Percentiles rank a stretch among this genome's conserved stretches.
Evolutionary conservation across 495 filamentous ascomycete genomes (phyloP).

Genomic region (Polyplosphaeria fusca): DNA sequence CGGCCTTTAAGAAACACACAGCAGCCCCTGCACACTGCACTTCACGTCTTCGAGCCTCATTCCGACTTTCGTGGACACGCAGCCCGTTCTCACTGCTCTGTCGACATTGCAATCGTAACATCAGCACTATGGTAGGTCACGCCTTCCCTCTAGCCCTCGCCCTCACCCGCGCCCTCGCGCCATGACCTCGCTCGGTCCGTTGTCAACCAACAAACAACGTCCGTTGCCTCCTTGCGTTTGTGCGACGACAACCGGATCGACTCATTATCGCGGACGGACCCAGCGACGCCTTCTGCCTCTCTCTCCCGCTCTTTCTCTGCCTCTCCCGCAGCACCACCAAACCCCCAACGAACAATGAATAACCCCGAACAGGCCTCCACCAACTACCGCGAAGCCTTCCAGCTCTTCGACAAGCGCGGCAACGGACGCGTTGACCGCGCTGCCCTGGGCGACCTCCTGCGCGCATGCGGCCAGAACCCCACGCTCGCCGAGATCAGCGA

Average conservation of each 20-base stretch:
- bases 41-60: no score
- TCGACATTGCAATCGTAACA: no score
- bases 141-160: no score
- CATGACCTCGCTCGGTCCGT: no score
- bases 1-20: neutral
- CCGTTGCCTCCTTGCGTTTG: no score
- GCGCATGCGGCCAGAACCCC: conserved; percentile 96
- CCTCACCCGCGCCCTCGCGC: no score
- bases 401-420: conserved; percentile 97
- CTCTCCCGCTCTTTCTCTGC: neutral
- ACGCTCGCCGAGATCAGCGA: conserved; percentile 88
- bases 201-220: no score
- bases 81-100: no score
- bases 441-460: conserved; percentile 85
- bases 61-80: no score
- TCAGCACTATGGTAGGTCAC: no score
- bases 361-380: conserved; percentile 70
- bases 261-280: no score
- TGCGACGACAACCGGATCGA: neutral
- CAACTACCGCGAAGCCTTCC: conserved; percentile 99
- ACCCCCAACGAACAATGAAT: neutral
- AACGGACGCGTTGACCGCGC: conserved; percentile 83
- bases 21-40: neutral
- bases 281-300: neutral
- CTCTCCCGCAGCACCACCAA: neutral